Base-by-base conservation (phyloP, 805 yeast species). In the Trichomonascus vanleenenianus region DNA sequence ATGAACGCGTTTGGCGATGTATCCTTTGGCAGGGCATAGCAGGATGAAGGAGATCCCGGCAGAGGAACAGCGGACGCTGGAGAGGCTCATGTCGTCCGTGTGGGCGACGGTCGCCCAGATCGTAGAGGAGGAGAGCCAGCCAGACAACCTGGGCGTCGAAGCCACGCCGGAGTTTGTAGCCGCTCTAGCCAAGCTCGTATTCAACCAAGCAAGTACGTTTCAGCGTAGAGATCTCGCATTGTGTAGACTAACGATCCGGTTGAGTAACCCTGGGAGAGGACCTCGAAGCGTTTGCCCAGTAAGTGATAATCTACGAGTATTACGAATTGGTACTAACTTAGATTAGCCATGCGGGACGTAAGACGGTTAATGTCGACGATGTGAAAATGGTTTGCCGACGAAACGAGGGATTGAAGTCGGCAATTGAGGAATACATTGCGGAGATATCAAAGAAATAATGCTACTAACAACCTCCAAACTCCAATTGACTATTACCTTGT, bases 91-190 rank as follows among this genome's bases (percentile, higher is more conserved):
- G 45, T 46, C 65, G 1, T 54, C 64, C 6, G 48, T 62, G 1
- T 62, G 64, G 64, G 48, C 50, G 34, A 51, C 58, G 11, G 66
- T 61, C 8, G 53, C 52, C 18, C 47, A 52, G 30, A 59, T 61
- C 8, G 61, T 58, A 2, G 55, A 56, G 2, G 63, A 61, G 36
- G 62, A 61, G 33, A 49, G 61, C 36, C 37, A 42, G 7, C 27
- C 27, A 8, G 38, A 32, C 4, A 39, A 42, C 8, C 50, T 59
- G n/a, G 50, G 42, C 15, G 48, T 46, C 11, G 46, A 51, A 7
- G 58, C 57, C 10, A 58, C 65, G 9, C 60, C 62, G 7, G 60
- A 63, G 39, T 62, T 58, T 40, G 54, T 56, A 2, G 63, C 65
- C 15, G 55, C 61, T 4, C 43, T 62, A 30, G 54, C 66, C 2